Evolutionary conservation across 805 yeast species (phyloP), one percentile per base, ranked within the genome.

Genomic region (Zygosaccharomyces kombuchaensis): DNA sequence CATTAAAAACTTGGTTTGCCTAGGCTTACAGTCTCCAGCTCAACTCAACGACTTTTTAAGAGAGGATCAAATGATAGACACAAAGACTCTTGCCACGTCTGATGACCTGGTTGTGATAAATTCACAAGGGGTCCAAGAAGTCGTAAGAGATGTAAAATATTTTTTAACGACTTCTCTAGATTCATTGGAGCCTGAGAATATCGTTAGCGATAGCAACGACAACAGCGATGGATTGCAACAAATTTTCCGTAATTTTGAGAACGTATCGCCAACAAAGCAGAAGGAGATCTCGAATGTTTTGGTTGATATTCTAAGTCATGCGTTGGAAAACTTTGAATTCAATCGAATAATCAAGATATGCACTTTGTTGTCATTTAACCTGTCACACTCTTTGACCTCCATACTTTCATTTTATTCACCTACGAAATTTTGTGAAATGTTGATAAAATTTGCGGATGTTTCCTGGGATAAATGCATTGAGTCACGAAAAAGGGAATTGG

Each of bases 181-280:
- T 26, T 50, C 57, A 1, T 43, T 63, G n/a, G 67, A 63, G 26
- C 44, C 59, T 9, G 66, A 62, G 35, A 54, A 62, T 0, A 52
- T 72, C 9, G 40, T 61, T 26, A 73, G 70, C 30, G 67, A 70
- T 7, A 69, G 75, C 43, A 74, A 75, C 13, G 82, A 78, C 46
- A 72, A 75, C 37, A 80, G 76, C 47, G 77, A 87, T 7, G 70
- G 76, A 40, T 58, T 84, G 60, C 45, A 72, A 50, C 70, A 75
- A 55, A 64, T 84, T 66, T 46, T 85, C 48, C 56, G 62, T 45
- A 54, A 72, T 60, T 67, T 84, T 66, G 64, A 67, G 13, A 63
- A 63, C 49, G 57, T 78, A 65, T 64, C 81, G 51, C 68, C 75
- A 40, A 53, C 75, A 42, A 59, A 75, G 57, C 73, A 77, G 69